Conservation (phyloP, 1,284 basidiomycete species). For the Pseudozyma sp. region DNA sequence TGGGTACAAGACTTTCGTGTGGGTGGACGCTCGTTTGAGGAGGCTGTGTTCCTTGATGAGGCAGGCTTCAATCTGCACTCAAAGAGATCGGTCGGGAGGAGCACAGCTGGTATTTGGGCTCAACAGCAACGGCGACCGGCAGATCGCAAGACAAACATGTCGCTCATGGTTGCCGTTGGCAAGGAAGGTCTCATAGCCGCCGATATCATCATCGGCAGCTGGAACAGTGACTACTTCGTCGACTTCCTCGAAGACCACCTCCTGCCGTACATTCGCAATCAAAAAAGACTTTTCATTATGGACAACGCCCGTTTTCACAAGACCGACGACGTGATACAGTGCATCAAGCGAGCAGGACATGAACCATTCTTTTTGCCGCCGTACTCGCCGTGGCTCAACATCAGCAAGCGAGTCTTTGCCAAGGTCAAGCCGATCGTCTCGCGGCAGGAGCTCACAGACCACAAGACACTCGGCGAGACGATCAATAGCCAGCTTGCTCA, state of each 20-base stretch:
- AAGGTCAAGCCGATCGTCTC: too few species aligned
- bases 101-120: background rate
- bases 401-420: too few species aligned
- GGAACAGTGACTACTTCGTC: background rate
- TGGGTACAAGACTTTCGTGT: background rate
- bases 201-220: background rate
- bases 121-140: background rate
- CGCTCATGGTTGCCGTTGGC: background rate
- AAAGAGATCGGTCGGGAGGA: background rate
- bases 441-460: too few species aligned
- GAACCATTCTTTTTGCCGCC: too few species aligned
- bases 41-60: constrained; percentile 1
- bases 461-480: too few species aligned
- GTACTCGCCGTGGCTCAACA: too few species aligned
- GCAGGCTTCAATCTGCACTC: constrained; percentile 1
- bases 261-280: background rate
- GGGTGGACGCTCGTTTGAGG: background rate
- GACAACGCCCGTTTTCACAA: background rate
- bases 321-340: background rate
- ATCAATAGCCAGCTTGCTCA: too few species aligned
- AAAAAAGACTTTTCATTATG: background rate
- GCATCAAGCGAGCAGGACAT: too few species aligned
- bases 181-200: background rate
- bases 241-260: background rate
- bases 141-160: background rate